Percentiles rank a stretch among this genome's conserved stretches.
Evolutionary conservation across 2,329 filamentous ascomycete genomes (phyloP).

Genomic region (Parastagonospora nodorum): DNA sequence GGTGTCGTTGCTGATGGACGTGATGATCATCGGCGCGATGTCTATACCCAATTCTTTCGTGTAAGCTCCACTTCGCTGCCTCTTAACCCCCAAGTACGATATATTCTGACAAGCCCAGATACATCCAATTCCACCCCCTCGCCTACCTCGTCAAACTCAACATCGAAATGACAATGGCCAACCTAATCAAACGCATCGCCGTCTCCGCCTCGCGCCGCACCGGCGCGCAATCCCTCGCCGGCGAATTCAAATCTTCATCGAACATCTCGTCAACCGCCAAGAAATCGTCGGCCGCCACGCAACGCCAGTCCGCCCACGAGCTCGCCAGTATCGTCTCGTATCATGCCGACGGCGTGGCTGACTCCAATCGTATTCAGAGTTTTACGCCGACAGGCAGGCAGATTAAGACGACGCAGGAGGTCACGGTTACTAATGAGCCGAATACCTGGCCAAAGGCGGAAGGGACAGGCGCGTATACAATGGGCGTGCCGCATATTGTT

Average conservation of each 20-base stretch:
- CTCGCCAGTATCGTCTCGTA: conserved; percentile 30
- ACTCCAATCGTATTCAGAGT: conserved; percentile 16
- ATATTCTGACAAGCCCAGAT: conserved; percentile 32
- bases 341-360: conserved; percentile 14
- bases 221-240: conserved; percentile 30
- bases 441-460: conserved; percentile 26
- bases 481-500: conserved; percentile 10
- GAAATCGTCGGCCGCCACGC: conserved; percentile 3
- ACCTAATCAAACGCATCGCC: conserved; percentile 52
- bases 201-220: conserved; percentile 35
- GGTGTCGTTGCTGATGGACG: conserved; percentile 58
- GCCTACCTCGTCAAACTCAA: conserved; percentile 57
- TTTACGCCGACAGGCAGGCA: conserved; percentile 33
- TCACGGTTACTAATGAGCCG: conserved; percentile 29
- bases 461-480: conserved; percentile 3
- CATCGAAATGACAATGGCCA: conserved; percentile 60
- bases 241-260: conserved; percentile 38
- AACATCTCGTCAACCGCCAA: conserved; percentile 25
- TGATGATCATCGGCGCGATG: conserved; percentile 55
- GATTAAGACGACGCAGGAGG: conserved; percentile 39
- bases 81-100: no score
- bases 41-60: conserved; percentile 54
- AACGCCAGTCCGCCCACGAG: conserved; percentile 27
- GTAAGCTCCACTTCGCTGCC: conserved; percentile 25
- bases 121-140: conserved; percentile 57